Percentiles rank a stretch among this genome's conserved stretches.
phyloP scores from a whole-genome alignment of 176 grass and related monocot genomes.

The Carex littledalei region DNA sequence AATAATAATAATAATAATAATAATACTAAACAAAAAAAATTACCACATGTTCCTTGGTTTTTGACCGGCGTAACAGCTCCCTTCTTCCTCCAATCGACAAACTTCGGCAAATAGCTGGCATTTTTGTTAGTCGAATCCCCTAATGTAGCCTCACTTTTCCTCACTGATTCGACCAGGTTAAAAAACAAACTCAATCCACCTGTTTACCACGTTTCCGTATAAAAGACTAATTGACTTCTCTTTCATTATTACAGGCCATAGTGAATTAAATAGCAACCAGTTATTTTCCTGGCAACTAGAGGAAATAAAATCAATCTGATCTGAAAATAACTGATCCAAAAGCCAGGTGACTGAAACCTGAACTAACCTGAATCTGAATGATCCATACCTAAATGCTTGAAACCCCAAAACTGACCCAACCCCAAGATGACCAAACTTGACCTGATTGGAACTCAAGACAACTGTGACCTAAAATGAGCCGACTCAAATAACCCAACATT shows the following conservation, averaged over 20 bases:
- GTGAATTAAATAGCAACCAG: neutral
- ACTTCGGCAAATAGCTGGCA: constrained; percentile 32
- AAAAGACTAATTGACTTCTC: neutral
- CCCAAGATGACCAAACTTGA: no score
- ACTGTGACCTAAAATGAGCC: no score
- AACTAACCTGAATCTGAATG: no score
- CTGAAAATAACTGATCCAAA: no score
- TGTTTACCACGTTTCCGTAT: neutral
- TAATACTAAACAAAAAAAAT: neutral
- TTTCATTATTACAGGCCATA: neutral
- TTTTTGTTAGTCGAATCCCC: constrained; percentile 35
- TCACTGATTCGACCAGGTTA: neutral
- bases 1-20: no score
- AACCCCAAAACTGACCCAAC: no score
- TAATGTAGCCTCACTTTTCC: neutral
- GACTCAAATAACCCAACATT: no score
- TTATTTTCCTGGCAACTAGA: neutral
- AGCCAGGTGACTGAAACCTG: no score
- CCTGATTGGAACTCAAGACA: no score
- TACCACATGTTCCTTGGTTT: constrained; percentile 78
- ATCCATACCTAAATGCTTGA: no score
- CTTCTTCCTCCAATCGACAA: constrained; percentile 74
- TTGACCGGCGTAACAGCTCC: constrained; percentile 71
- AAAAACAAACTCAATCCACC: neutral
- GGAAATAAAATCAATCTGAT: no score